A percentile compares a stretch with the other conserved stretches of the same genome.
These are phyloP conservation scores for Boechera divaricarpa DNA, from an alignment of 345 rosid genomes.

Conservation along the genomic window DNA sequence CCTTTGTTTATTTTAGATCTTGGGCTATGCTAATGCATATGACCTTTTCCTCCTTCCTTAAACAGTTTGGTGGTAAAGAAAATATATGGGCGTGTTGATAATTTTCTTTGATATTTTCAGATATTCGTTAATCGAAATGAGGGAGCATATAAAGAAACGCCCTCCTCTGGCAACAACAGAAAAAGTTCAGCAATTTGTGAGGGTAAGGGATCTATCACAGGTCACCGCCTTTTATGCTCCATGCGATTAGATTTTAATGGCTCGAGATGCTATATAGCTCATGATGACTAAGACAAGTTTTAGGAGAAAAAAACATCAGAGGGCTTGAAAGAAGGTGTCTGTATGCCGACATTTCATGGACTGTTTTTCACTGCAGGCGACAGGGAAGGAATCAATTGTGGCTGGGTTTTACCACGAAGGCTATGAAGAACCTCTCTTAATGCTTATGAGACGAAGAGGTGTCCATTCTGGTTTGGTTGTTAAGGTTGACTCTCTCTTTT, in stretches of 20 bases:
- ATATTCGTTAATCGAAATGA: slow-evolving; percentile 73
- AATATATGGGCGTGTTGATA: neutral
- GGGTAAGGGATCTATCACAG: slow-evolving; percentile 61
- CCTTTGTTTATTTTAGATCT: slow-evolving; percentile 22
- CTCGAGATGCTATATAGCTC: slow-evolving; percentile 3
- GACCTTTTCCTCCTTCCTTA: neutral
- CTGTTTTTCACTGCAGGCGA: slow-evolving; percentile 61
- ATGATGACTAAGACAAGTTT: slow-evolving; percentile 1
- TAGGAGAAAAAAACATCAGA: neutral
- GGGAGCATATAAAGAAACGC: slow-evolving; percentile 98
- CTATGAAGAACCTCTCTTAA: slow-evolving; percentile 89
- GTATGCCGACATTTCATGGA: slow-evolving; percentile 18
- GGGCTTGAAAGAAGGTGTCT: slow-evolving; percentile 2
- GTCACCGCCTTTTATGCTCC: neutral
- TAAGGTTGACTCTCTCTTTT: slow-evolving; percentile 66
- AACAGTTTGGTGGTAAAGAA: neutral
- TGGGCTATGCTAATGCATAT: neutral
- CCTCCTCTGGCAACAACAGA: slow-evolving; percentile 96
- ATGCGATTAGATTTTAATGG: neutral
- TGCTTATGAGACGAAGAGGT: slow-evolving; percentile 99
- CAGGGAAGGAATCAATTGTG: slow-evolving; percentile 85
- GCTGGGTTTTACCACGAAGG: slow-evolving; percentile 97
- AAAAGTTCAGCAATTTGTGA: slow-evolving; percentile 88
- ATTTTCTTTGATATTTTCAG: slow-evolving; percentile 46
- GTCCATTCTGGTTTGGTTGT: slow-evolving; percentile 91